These are phyloP conservation scores for Falciphora oryzae DNA, from an alignment of 2,329 filamentous ascomycete genomes.

Conservation along the genomic window DNA sequence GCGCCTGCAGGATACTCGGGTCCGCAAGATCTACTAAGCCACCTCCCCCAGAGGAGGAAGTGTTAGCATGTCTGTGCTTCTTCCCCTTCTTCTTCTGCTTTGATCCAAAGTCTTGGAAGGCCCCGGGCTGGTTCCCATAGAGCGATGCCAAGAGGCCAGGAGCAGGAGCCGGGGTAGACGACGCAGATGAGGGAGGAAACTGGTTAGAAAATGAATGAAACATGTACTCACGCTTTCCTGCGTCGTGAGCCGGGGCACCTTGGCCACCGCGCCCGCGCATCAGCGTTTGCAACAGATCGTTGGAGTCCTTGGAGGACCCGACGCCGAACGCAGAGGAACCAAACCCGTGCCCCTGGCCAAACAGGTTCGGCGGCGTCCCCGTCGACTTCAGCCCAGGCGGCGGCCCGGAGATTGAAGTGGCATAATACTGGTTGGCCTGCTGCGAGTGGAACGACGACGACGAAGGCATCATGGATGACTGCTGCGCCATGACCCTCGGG, in stretches of 20 bases:
- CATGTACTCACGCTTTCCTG: slow-evolving; percentile 97
- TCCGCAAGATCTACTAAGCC: slow-evolving; percentile 99
- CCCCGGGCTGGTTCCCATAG: slow-evolving; percentile 80
- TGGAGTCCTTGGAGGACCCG: slow-evolving; percentile 62
- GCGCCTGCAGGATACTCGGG: slow-evolving; percentile 98
- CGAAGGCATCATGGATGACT: slow-evolving; percentile 80
- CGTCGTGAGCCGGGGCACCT: slow-evolving; percentile 70
- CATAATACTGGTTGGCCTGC: slow-evolving; percentile 67
- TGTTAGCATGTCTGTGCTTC: slow-evolving; percentile 99
- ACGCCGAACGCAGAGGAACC: slow-evolving; percentile 58
- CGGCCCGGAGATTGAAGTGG: slow-evolving; percentile 80
- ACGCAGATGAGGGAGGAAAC: slow-evolving; percentile 68
- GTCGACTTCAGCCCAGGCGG: slow-evolving; percentile 94
- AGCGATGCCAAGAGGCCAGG: slow-evolving; percentile 86
- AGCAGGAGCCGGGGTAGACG: slow-evolving; percentile 81
- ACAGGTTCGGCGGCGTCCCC: slow-evolving; percentile 90
- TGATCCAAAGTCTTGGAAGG: slow-evolving; percentile 85
- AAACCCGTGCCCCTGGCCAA: slow-evolving; percentile 67
- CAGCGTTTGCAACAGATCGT: slow-evolving; percentile 76
- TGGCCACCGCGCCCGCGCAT: slow-evolving; percentile 59
- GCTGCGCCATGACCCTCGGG: slow-evolving; percentile 75
- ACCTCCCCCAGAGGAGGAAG: slow-evolving; percentile 99
- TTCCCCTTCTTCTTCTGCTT: slow-evolving; percentile 99
- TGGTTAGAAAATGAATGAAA: slow-evolving; percentile 81
- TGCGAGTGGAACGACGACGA: slow-evolving; percentile 50